These are phyloP conservation scores for Neofusicoccum laricinum DNA, from an alignment of 2,329 filamentous ascomycete species.

Conservation along the genomic window DNA sequence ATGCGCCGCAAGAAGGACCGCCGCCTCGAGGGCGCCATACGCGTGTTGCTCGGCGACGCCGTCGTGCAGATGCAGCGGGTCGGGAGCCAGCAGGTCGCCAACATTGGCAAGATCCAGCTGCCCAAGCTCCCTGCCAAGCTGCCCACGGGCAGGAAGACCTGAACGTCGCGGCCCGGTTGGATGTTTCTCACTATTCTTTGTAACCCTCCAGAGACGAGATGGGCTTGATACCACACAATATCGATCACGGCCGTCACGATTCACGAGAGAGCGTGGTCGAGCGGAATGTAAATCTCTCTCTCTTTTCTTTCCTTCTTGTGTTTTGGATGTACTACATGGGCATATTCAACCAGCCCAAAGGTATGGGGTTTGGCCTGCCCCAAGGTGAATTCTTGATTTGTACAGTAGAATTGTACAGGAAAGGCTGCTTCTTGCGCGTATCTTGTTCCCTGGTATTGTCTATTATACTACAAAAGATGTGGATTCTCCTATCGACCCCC, in stretches of 20 bases:
- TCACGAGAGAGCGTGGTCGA: background rate
- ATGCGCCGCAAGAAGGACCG: conserved; percentile 69
- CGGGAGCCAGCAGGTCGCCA: conserved; percentile 23
- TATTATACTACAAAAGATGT: background rate
- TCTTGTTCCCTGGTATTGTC: background rate
- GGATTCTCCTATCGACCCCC: background rate
- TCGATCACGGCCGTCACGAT: conserved; percentile 8
- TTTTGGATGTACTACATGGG: background rate
- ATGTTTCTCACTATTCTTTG: background rate
- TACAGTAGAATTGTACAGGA: conserved; percentile 9
- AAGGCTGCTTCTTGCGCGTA: background rate
- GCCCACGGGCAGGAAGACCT: conserved; percentile 20
- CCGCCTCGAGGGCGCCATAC: conserved; percentile 70
- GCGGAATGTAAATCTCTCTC: background rate
- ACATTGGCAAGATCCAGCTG: conserved; percentile 25
- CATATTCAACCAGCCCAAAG: background rate
- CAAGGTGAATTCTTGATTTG: background rate
- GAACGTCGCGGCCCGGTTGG: background rate
- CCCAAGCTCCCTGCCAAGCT: conserved; percentile 25
- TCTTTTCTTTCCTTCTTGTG: background rate
- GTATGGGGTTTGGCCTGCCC: background rate
- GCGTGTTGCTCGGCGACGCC: conserved; percentile 57
- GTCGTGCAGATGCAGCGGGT: conserved; percentile 37
- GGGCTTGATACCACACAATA: conserved; percentile 6
- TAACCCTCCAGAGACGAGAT: background rate